Evolutionary conservation across 2,329 filamentous ascomycete species (phyloP).

Genomic region (Alternaria brassicae): DNA sequence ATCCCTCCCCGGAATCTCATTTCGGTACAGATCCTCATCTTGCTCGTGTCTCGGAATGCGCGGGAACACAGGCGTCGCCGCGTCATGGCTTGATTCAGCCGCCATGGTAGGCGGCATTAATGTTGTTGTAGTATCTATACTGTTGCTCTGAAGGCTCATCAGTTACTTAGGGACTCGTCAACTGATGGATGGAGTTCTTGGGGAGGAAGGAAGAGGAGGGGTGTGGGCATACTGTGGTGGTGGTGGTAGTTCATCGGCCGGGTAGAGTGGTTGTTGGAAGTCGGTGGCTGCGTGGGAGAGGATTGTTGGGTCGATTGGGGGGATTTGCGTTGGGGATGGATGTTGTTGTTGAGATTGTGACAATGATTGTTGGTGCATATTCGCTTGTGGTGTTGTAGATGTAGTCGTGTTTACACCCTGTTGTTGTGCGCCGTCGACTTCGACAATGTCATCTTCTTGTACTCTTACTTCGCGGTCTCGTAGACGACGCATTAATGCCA

Average conservation of each 20-base stretch:
- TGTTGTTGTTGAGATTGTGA: not conserved
- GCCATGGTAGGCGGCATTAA: constrained; percentile 28
- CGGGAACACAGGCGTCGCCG: too few species aligned
- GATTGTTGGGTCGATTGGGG: constrained; percentile 39
- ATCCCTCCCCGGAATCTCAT: constrained; percentile 30
- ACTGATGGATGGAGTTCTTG: not conserved
- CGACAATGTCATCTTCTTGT: constrained; percentile 72
- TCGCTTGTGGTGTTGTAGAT: not conserved
- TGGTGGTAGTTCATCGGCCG: constrained; percentile 16
- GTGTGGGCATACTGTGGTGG: constrained; percentile 16
- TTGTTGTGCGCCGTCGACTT: constrained; percentile 47
- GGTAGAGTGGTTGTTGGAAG: constrained; percentile 40
- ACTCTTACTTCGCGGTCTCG: constrained; percentile 75
- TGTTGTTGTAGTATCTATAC: constrained; percentile 37
- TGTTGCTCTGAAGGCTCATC: constrained; percentile 43
- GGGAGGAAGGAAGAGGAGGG: not conserved
- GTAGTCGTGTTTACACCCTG: not conserved
- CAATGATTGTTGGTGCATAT: not conserved
- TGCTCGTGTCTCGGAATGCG: constrained; percentile 38
- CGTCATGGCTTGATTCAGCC: constrained; percentile 8
- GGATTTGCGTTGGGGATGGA: constrained; percentile 22
- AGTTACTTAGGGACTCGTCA: constrained; percentile 29
- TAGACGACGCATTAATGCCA: constrained; percentile 77
- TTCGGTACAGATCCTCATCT: constrained; percentile 40
- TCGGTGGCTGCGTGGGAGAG: constrained; percentile 40